Conservation (phyloP, 768 basidiomycete species). For the Termitomyces sp. region DNA sequence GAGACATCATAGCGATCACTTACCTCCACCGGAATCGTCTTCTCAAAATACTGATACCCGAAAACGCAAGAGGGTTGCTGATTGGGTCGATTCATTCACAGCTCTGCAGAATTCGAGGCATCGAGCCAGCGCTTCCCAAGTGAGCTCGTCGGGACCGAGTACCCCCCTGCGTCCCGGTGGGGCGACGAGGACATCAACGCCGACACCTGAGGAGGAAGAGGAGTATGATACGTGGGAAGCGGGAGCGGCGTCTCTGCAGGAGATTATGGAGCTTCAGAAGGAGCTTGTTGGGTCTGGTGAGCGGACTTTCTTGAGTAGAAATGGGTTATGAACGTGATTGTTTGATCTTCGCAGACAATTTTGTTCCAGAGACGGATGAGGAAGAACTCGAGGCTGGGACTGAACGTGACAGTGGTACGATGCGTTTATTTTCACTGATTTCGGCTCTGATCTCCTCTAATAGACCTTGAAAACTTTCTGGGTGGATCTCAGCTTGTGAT, state of each 20-base stretch:
- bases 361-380: slow-evolving; percentile 11
- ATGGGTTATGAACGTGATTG: background rate
- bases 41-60: slow-evolving; percentile 14
- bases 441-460: background rate
- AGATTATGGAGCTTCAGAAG: slow-evolving; percentile 19
- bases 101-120: background rate
- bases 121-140: background rate
- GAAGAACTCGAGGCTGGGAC: background rate
- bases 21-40: background rate
- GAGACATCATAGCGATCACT: background rate
- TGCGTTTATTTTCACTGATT: too few species aligned
- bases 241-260: slow-evolving; percentile 21
- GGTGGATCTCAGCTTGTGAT: background rate
- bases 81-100: slow-evolving; percentile 13
- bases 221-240: slow-evolving; percentile 29
- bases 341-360: slow-evolving; percentile 9
- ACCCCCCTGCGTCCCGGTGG: background rate
- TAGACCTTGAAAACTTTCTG: slow-evolving; percentile 9
- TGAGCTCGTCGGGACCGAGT: slow-evolving; percentile 6
- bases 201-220: slow-evolving; percentile 12
- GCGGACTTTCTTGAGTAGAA: background rate
- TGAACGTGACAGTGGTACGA: slow-evolving; percentile 11
- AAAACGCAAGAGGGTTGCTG: slow-evolving; percentile 16
- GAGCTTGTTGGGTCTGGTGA: slow-evolving; percentile 16
- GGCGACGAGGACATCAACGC: background rate